Evolutionary conservation across 2,329 filamentous ascomycete genomes (phyloP), one percentile per base, ranked within the genome.

Genomic region (Trichoderma sp.): DNA sequence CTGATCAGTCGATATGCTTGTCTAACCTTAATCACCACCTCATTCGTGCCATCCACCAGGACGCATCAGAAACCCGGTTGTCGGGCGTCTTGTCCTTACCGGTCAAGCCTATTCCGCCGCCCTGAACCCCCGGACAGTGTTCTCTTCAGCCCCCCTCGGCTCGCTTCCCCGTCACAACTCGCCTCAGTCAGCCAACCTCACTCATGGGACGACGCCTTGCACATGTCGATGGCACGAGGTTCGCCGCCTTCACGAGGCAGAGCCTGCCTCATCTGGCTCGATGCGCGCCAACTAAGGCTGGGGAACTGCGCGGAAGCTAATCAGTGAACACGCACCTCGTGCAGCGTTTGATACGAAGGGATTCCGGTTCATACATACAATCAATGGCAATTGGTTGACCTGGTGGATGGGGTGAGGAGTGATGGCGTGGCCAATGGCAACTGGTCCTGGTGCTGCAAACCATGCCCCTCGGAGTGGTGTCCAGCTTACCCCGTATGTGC

Each of bases 301-400:
- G 54, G 60, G 63, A 59, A 59, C 63, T 56, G 47, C 63, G 39
- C 63, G 63, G 63, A 54, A 64, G 55, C 63, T 64, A 64, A 50
- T 47, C 50, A 43, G 19, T 54, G 47, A 50, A 51, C 45, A 60
- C 47, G 47, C 63, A 44, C 34, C 44, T 60, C 44, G 45, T 59
- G 55, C 56, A 59, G 47, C 45, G 21, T 30, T 61, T 26, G 26
- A 51, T 60, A 44, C 54, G 21, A 28, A 41, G 30, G 30, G 63
- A 41, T 60, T 59, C 24, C 34, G n/a, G 34, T 61, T 12, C 21
- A 24, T 61, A n/a, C 21, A 39, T 39, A 39, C 10, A 10, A 10
- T 39, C 34, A 39, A 10, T 55, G 52, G 26, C 51, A 56, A 64
- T 64, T 61, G 58, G 58, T 17, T 28, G 48, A 44, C 28, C 15